Percentiles rank a stretch among this genome's conserved stretches.
phyloP scores from a whole-genome alignment of 1,139 yeast genomes.

The Yamadazyma friedrichii region DNA sequence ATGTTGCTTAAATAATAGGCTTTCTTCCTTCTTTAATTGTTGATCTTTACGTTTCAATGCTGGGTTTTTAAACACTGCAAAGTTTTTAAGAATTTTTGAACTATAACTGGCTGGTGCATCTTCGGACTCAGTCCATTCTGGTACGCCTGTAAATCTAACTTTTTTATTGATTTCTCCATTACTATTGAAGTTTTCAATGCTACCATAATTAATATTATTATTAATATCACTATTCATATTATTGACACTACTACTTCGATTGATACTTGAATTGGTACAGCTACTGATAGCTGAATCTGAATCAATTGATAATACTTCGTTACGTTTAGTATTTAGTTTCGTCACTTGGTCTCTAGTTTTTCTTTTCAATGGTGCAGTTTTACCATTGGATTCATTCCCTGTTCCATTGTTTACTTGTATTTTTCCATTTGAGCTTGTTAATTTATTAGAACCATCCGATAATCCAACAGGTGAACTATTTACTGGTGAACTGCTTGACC shows the following conservation, averaged over 20 bases:
- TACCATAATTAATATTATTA: not conserved
- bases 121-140: conserved; percentile 51
- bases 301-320: conserved; percentile 20
- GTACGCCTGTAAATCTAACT: conserved; percentile 54
- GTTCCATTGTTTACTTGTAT: not conserved
- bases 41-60: conserved; percentile 43
- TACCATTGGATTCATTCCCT: not conserved
- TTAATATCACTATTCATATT: not conserved
- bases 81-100: conserved; percentile 45
- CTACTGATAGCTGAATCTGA: conserved; percentile 3
- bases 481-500: not conserved
- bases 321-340: conserved; percentile 31
- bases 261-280: not conserved
- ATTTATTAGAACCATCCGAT: not conserved
- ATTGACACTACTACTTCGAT: not conserved
- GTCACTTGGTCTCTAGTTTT: conserved; percentile 33
- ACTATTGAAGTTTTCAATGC: conserved; percentile 2
- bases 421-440: not conserved
- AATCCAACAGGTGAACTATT: not conserved
- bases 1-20: conserved; percentile 45
- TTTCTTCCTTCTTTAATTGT: conserved; percentile 50
- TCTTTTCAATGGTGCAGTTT: conserved; percentile 12
- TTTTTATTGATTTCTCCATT: conserved; percentile 27
- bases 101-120: conserved; percentile 55
- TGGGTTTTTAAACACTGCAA: conserved; percentile 39